Base-by-base conservation (phyloP, 192 early-diverging fungal genomes). In the Backusella westeae region DNA sequence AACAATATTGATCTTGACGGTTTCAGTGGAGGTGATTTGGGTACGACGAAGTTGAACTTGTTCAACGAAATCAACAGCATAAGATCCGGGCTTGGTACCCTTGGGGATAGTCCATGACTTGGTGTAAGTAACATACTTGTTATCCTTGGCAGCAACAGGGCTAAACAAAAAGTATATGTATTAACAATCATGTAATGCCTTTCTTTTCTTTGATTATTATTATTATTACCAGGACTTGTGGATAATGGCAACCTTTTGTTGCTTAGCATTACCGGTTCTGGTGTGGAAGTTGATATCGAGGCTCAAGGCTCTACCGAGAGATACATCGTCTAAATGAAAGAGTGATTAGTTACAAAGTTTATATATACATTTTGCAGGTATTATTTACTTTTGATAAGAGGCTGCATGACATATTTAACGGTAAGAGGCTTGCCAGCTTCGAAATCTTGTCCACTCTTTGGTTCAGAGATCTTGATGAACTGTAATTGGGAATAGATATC, bases 341-440 rank as follows among this genome's bases (percentile, higher is more conserved):
- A 68, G 32, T n/a, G 15, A 7, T 49, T 49, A 49, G 46, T 49
- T 49, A 19, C n/a, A 19, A 49, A 49, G 6, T 42, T 21, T 44
- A 34, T 53, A 41, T 3, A 49, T 29, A n/a, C 4, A 36, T 5
- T 65, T 32, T 59, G 17, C 17, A 34, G 6, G 32, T 32, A 2
- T n/a, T 12, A 17, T 39, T 81, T 81, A 81, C 80, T 53, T 41
- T 46, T 21, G n/a, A 81, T 41, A n/a, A 81, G 67, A 59, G 80
- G 80, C 38, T 81, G 80, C 80, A 81, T 81, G 14, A 77, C 68
- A 65, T 81, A 81, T 74, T 81, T 75, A 44, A 81, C 29, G 0
- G 7, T 38, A 12, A 81, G 17, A 8, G 71, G 52, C 34, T 81
- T 42, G 26, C 80, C 80, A 63, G 80, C 76, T 34, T 65, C 39